Evolutionary conservation across 2,329 filamentous ascomycete species (phyloP), one percentile per base, ranked within the genome.

Genomic region (Lasiodiplodia sp.): DNA sequence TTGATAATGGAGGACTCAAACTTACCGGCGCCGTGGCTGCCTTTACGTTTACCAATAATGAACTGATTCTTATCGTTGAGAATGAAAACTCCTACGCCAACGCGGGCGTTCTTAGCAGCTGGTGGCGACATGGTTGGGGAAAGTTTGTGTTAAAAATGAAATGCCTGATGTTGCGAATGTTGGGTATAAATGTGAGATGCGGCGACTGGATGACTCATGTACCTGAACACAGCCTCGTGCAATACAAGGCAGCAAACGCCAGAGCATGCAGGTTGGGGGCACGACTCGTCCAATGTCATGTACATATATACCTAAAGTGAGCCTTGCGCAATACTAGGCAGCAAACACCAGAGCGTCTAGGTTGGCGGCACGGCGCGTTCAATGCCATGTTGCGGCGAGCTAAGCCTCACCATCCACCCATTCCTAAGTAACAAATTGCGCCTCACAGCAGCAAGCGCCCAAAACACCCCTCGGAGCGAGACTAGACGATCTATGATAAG

Each of bases 1-100:
- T 34, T 34, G 31, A 23, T 16, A 38, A n/a, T 5, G 3, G 25
- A 21, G 11, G 12, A 11, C 10, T n/a, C 40, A 12, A 31, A 40
- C 56, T 4, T 68, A 68, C 66, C 66, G 8, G 66, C 38, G 14
- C 66, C 66, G 14, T 68, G 66, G 37, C 31, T 55, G 16, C 56
- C 56, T 25, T 68, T 68, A 21, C 66, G 66, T 49, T 62, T 23
- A n/a, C 66, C 66, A 14, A 62, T 21, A 14, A 68, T 55, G 47
- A 68, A 68, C 5, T 62, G 55, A 6, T 57, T 57, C 5, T 40
- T 53, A 7, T 63, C 49, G 37, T 63, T 68, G 11, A 68, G 37
- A 12, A 68, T 23, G n/a, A 68, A 68, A 23, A 62, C 66, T 7
- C 66, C 66, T 1, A 68, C 66, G 31, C 66, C 66, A 1, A 68